Evolutionary conservation across 257 asterid genomes (phyloP).

Genomic region (Lantana camara): DNA sequence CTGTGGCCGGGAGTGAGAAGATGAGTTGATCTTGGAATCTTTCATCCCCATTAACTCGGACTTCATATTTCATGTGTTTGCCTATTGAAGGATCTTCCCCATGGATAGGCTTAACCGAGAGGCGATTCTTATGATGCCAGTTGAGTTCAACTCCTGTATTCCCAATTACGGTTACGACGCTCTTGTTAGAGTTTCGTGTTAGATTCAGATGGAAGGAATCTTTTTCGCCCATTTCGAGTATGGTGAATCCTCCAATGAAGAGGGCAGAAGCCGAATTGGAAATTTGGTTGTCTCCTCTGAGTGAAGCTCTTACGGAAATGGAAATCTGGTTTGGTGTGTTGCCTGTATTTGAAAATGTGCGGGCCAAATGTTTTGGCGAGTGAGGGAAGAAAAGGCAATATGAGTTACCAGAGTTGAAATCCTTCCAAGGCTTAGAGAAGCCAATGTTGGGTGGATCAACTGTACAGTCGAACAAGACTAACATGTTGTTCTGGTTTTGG

Average conservation of each 20-base stretch:
- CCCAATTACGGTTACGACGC: slow-evolving; percentile 63
- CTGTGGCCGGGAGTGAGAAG: slow-evolving; percentile 73
- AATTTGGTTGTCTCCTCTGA: slow-evolving; percentile 47
- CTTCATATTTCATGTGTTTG: slow-evolving; percentile 49
- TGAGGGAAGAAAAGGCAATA: slow-evolving; percentile 79
- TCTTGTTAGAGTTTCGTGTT: slow-evolving; percentile 44
- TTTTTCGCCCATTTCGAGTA: slow-evolving; percentile 53
- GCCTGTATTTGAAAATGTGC: slow-evolving; percentile 35
- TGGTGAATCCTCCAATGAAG: slow-evolving; percentile 72
- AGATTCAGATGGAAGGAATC: slow-evolving; percentile 52
- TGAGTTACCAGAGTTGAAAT: slow-evolving; percentile 48
- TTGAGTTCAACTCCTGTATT: slow-evolving; percentile 62
- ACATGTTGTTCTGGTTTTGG: slow-evolving; percentile 25
- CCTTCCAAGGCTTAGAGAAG: slow-evolving; percentile 69
- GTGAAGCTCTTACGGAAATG: slow-evolving; percentile 63
- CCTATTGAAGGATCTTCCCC: slow-evolving; percentile 37
- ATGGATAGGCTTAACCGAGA: slow-evolving; percentile 43
- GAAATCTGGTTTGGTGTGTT: slow-evolving; percentile 39
- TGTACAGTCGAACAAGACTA: slow-evolving; percentile 48
- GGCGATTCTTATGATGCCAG: slow-evolving; percentile 55
- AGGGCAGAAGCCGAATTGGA: slow-evolving; percentile 79
- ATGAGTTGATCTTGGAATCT: slow-evolving; percentile 56
- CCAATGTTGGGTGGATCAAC: slow-evolving; percentile 74
- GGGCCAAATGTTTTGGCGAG: slow-evolving; percentile 66
- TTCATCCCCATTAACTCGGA: slow-evolving; percentile 42